Base-by-base conservation (phyloP, 495 filamentous ascomycete genomes). In the Terfezia boudieri region DNA sequence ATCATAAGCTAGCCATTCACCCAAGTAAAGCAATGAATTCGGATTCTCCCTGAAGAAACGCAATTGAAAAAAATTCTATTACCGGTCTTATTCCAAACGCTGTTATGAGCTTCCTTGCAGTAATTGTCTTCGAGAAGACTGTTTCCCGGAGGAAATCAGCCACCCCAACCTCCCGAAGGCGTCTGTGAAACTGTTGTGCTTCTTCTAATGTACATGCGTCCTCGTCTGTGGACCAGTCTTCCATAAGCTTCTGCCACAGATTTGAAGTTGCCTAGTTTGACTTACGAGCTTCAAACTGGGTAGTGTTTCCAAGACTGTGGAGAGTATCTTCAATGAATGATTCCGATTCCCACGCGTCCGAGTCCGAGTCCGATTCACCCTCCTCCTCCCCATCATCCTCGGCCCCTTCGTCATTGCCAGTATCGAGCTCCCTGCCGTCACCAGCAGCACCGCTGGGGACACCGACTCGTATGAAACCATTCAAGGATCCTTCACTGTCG, bases 61-160 rank as follows among this genome's bases (percentile, higher is more conserved):
- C 26, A 32, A 32, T 7, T 32, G 7, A 32, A 32, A 32, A 4
- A 32, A 50, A 53, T 53, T 50, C 49, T 51, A 57, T 41, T 32
- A 61, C 60, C 52, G 82, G 81, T 36, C 74, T 67, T 56, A 94
- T 79, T 51, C 83, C 82, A 69, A 98, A 98, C n/a, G 89, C 90
- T 7, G 86, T 90, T 58, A 87, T 78, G 20, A 98, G 71, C 67
- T 85, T 90, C 69, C 82, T 83, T 22, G 82, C 84, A 2, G 82
- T 78, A 56, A 89, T 76, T 26, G 70, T 69, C 12, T 78, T 77
- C 23, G 74, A 71, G 38, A 77, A 76, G 54, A 95, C 73, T 10
- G 83, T 87, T 56, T 79, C 73, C 56, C 76, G 70, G 54, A 85
- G 73, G 67, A 95, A 94, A 14, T 77, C 73, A 50, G 79, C 76